phyloP scores from a whole-genome alignment of 345 rosid species.

The Melastoma malabathricum region DNA sequence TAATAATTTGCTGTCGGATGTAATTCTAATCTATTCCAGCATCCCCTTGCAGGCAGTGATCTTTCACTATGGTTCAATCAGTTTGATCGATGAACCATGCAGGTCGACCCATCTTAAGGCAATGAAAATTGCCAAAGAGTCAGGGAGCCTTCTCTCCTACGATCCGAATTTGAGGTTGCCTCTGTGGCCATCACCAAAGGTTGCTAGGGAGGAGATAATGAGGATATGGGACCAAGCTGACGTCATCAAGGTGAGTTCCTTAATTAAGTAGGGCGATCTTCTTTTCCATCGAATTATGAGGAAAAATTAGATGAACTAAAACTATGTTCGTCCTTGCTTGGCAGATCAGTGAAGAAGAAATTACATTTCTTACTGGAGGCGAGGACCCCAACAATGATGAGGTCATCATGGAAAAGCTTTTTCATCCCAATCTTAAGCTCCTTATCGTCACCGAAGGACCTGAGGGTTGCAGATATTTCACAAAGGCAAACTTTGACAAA shows the following conservation, averaged over 20 bases:
- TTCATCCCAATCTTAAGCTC: constrained; percentile 38
- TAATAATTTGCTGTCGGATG: too few relatives aligned
- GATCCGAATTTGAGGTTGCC: constrained; percentile 52
- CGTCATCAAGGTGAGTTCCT: constrained; percentile 36
- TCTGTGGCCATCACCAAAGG: constrained; percentile 46
- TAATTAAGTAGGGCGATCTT: not conserved
- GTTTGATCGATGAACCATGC: constrained; percentile 62
- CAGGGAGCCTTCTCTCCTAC: constrained; percentile 50
- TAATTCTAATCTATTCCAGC: constrained; percentile 3
- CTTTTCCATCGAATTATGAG: too few relatives aligned
- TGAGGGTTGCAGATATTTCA: constrained; percentile 44
- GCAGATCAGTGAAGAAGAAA: constrained; percentile 36
- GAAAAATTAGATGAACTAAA: too few relatives aligned
- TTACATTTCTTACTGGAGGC: constrained; percentile 24
- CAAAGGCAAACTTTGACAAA: constrained; percentile 16
- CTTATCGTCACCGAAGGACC: constrained; percentile 50
- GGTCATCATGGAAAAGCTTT: constrained; percentile 36
- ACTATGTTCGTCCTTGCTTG: not conserved
- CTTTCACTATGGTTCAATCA: constrained; percentile 58
- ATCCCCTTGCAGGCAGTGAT: constrained; percentile 30
- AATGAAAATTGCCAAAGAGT: constrained; percentile 40
- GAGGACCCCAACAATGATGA: constrained; percentile 21
- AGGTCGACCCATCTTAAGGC: constrained; percentile 47
- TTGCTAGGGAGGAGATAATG: constrained; percentile 42
- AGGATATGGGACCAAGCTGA: constrained; percentile 58